phyloP scores from a whole-genome alignment of 2,329 filamentous ascomycete species.

The Hirsutella thompsonii region DNA sequence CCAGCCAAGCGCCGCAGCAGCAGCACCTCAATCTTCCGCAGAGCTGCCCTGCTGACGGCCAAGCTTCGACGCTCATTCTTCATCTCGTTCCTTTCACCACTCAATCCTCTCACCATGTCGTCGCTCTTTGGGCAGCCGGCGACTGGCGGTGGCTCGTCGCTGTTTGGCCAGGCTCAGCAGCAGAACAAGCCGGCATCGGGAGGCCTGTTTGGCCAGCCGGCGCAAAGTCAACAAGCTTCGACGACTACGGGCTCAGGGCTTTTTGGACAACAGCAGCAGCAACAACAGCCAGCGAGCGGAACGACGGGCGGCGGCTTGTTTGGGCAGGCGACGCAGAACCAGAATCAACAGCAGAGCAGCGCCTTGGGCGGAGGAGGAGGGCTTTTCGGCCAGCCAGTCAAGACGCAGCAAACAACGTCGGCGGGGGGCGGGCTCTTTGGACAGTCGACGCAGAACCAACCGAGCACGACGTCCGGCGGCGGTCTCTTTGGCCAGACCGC shows the following conservation, averaged over 20 bases:
- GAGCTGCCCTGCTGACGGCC: neutral
- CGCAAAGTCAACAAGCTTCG: constrained; percentile 7
- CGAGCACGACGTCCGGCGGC: constrained; percentile 3
- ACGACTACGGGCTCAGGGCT: neutral
- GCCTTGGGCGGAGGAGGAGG: constrained; percentile 1
- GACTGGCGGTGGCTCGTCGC: constrained; percentile 9
- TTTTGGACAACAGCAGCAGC: constrained; percentile 4
- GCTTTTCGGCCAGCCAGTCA: constrained; percentile 6
- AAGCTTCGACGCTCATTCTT: neutral
- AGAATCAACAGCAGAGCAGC: constrained; percentile 1
- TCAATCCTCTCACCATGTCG: constrained; percentile 13
- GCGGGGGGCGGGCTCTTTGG: constrained; percentile 21
- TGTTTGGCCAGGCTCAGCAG: constrained; percentile 5
- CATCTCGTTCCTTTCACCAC: neutral
- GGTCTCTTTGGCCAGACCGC: constrained; percentile 5
- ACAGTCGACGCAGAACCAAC: constrained; percentile 10
- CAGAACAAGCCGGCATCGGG: neutral
- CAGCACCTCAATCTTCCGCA: neutral
- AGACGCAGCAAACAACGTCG: constrained; percentile 6
- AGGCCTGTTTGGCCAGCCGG: constrained; percentile 1
- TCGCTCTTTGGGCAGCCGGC: constrained; percentile 20
- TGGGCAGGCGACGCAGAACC: constrained; percentile 12
- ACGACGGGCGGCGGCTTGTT: constrained; percentile 18
- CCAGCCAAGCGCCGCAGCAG: neutral
- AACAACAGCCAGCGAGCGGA: constrained; percentile 3